Evolutionary conservation across 1,139 yeast species (phyloP).

Genomic region (Tardiomyces digboiensis): DNA sequence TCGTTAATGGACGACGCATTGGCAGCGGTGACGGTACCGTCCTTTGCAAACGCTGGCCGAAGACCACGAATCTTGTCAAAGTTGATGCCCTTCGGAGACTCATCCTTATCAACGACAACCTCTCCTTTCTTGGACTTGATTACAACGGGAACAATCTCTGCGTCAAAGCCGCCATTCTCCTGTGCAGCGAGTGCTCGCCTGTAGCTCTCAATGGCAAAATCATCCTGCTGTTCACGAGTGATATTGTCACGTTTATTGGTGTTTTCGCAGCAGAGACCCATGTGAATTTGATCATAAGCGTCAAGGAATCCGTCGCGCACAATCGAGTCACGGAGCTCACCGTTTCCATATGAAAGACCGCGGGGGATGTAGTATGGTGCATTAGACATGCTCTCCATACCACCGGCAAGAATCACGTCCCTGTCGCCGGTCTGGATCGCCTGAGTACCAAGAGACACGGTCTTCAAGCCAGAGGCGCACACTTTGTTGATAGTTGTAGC

Average conservation of each 20-base stretch:
- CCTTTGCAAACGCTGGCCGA: constrained; percentile 81
- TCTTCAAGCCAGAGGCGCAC: constrained; percentile 53
- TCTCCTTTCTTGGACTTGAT: constrained; percentile 47
- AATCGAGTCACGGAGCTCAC: constrained; percentile 40
- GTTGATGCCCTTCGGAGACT: constrained; percentile 58
- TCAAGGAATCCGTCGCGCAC: constrained; percentile 51
- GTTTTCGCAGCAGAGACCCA: constrained; percentile 58
- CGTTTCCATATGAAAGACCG: constrained; percentile 45
- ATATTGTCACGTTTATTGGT: constrained; percentile 44
- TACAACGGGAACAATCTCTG: constrained; percentile 46
- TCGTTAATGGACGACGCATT: constrained; percentile 90
- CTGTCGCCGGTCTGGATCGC: constrained; percentile 45
- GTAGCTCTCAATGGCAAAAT: constrained; percentile 43
- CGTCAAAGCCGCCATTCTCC: constrained; percentile 37
- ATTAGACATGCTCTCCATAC: constrained; percentile 56
- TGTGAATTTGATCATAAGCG: constrained; percentile 43
- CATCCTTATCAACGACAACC: constrained; percentile 44
- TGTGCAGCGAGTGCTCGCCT: constrained; percentile 40
- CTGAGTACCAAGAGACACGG: constrained; percentile 47
- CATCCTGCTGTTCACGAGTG: constrained; percentile 49
- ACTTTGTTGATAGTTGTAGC: constrained; percentile 54
- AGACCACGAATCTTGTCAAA: constrained; percentile 61
- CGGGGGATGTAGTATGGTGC: constrained; percentile 39
- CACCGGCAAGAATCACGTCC: constrained; percentile 49
- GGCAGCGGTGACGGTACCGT: constrained; percentile 92